Percentiles rank a stretch among this genome's conserved stretches.
Evolutionary conservation across 176 grass and related monocot species (phyloP).

Genomic region (Zoysia pacifica): DNA sequence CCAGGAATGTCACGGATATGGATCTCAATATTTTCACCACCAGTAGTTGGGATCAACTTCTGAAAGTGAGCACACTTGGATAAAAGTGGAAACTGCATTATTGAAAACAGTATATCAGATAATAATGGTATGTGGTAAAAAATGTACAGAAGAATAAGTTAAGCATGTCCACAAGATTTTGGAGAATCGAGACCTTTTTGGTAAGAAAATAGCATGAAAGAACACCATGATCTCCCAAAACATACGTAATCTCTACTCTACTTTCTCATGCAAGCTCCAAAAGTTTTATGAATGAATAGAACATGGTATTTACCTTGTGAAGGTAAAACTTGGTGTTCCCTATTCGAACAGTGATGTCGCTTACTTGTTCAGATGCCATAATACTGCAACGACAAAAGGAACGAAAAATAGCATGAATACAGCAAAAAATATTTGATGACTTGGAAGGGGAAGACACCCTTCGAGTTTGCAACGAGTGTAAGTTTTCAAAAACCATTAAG

Average conservation of each 20-base stretch:
- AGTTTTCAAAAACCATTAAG: neutral
- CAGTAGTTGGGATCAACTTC: slow-evolving; percentile 67
- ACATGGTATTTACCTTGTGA: slow-evolving; percentile 72
- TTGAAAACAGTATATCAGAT: slow-evolving; percentile 14
- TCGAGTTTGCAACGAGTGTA: neutral
- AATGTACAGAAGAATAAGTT: neutral
- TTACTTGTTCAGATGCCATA: slow-evolving; percentile 64
- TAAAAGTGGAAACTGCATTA: slow-evolving; percentile 87
- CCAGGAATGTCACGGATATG: slow-evolving; percentile 82
- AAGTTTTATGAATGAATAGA: slow-evolving; percentile 8
- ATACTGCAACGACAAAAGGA: slow-evolving; percentile 63
- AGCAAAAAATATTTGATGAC: neutral
- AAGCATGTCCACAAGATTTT: neutral
- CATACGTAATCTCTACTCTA: neutral
- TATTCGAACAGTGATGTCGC: slow-evolving; percentile 73
- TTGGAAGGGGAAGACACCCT: slow-evolving; percentile 3
- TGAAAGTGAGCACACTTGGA: slow-evolving; percentile 85
- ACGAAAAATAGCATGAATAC: neutral
- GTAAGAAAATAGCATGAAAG: neutral
- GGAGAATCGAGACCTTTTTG: neutral
- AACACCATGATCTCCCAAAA: slow-evolving; percentile 1
- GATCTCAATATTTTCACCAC: slow-evolving; percentile 65
- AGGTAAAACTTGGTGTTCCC: slow-evolving; percentile 81
- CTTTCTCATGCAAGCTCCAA: neutral
- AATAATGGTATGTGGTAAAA: neutral